phyloP scores from a whole-genome alignment of 1,284 basidiomycete species.

The Ceratobasidium sp. region DNA sequence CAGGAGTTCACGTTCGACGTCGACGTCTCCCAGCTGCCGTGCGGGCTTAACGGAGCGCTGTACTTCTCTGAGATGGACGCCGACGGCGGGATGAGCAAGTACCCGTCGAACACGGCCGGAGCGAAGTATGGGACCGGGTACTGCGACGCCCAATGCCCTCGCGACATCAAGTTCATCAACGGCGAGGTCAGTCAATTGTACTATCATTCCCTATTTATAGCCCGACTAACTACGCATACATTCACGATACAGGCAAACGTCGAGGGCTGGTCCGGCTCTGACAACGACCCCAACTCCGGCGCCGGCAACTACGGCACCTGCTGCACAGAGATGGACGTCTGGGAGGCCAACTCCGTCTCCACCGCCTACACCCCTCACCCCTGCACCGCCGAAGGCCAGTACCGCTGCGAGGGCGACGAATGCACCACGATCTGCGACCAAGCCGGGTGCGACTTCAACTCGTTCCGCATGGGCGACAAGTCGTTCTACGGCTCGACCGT shows the following conservation, averaged over 20 bases:
- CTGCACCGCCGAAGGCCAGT: constrained; percentile 44
- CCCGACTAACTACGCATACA: background rate
- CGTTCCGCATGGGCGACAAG: constrained; percentile 67
- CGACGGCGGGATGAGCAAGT: constrained; percentile 68
- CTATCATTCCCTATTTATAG: background rate
- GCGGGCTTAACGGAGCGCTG: constrained; percentile 63
- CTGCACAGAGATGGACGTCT: constrained; percentile 51
- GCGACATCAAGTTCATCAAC: constrained; percentile 66
- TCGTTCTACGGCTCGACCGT: constrained; percentile 66
- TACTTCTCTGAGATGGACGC: constrained; percentile 69
- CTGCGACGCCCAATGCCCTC: constrained; percentile 72
- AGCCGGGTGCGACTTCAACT: constrained; percentile 52
- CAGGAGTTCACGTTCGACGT: constrained; percentile 73
- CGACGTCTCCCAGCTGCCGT: constrained; percentile 69
- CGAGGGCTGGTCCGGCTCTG: constrained; percentile 24
- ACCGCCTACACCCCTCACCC: constrained; percentile 59
- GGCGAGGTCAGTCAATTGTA: constrained; percentile 58
- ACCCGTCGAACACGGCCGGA: constrained; percentile 69
- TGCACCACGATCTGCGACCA: constrained; percentile 56
- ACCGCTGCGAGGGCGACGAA: constrained; percentile 52
- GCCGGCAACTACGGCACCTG: constrained; percentile 49
- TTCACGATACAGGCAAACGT: constrained; percentile 42
- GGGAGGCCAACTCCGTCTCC: constrained; percentile 64
- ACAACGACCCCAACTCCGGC: constrained; percentile 48
- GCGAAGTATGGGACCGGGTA: constrained; percentile 71